phyloP scores from a whole-genome alignment of 116 monocot genomes.

The Thalassia testudinum region DNA sequence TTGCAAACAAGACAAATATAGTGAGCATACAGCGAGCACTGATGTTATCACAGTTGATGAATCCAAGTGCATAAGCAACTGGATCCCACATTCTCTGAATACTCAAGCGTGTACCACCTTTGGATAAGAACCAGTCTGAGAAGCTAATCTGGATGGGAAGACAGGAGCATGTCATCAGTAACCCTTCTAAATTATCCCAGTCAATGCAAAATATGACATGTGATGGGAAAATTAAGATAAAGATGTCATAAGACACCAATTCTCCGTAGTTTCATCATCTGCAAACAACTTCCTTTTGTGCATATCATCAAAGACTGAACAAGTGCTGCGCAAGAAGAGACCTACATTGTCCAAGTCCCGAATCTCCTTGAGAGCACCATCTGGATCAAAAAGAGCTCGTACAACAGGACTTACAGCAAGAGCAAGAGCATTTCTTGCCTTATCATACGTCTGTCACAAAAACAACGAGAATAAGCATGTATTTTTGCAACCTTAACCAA shows the following conservation, averaged over 20 bases:
- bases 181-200: no score
- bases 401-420: constrained; percentile 94
- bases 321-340: not conserved
- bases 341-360: constrained; percentile 81
- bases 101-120: constrained; percentile 92
- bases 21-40: constrained; percentile 99
- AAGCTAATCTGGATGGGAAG: constrained; percentile 61
- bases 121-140: constrained; percentile 94
- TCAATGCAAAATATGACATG: no score
- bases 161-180: not conserved
- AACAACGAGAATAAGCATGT: no score
- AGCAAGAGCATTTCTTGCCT: constrained; percentile 94
- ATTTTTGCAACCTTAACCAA: no score
- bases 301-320: not conserved
- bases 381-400: constrained; percentile 82
- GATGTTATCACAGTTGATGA: constrained; percentile 96
- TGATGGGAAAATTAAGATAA: not conserved
- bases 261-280: no score
- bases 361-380: constrained; percentile 82
- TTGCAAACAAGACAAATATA: constrained; percentile 89
- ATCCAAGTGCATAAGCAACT: constrained; percentile 97
- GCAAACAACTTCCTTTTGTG: not conserved
- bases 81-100: constrained; percentile 98
- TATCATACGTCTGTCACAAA: constrained; percentile 64
- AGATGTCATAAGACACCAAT: no score